phyloP scores from a whole-genome alignment of 2,329 filamentous ascomycete species.

The Fusarium fracticaudum region DNA sequence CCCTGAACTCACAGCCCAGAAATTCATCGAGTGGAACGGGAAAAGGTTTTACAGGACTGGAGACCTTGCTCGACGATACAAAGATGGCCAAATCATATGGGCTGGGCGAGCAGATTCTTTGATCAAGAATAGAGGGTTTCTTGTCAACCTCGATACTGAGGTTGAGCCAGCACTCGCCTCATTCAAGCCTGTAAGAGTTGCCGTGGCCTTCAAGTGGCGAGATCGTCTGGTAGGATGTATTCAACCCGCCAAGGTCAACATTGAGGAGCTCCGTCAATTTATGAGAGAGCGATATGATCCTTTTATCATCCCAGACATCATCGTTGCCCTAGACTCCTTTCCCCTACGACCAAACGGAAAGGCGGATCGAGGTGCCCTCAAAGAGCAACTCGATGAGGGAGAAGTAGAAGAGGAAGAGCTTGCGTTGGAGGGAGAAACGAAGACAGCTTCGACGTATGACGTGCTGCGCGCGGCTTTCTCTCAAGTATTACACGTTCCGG shows the following conservation, averaged over 20 bases:
- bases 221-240: neutral
- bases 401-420: neutral
- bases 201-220: neutral
- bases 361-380: neutral
- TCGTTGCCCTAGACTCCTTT: neutral
- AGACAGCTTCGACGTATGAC: neutral
- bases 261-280: neutral
- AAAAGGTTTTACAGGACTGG: neutral
- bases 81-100: neutral
- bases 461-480: neutral
- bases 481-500: neutral
- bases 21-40: neutral
- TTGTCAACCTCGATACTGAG: neutral
- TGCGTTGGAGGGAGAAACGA: rapidly evolving
- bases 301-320: neutral
- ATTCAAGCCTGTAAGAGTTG: neutral
- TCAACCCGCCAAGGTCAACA: neutral
- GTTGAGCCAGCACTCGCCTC: neutral
- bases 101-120: neutral
- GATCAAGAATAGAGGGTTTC: neutral
- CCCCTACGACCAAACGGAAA: neutral
- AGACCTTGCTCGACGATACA: neutral
- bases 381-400: neutral
- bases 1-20: neutral
- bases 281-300: neutral